Base-by-base conservation (phyloP, 75 land plant genomes). In the Picea sitchensis region DNA sequence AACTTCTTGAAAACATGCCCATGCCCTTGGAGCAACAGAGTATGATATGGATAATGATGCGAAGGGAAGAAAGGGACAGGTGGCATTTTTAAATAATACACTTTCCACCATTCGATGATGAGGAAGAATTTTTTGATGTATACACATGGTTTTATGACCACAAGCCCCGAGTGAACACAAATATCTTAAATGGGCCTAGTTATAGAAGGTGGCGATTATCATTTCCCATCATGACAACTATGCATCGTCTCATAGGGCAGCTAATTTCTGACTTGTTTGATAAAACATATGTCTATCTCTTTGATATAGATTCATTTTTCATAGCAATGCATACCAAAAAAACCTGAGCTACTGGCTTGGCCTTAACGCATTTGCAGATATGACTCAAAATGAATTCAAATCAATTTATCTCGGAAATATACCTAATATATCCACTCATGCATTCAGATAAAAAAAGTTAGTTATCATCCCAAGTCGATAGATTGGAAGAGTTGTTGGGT, bases 11-110 rank as follows among this genome's bases (percentile, higher is more conserved):
- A n/a, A n/a, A n/a, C n/a, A n/a, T n/a, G n/a, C n/a, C n/a, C n/a
- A n/a, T n/a, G n/a, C n/a, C n/a, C n/a, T n/a, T n/a, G n/a, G n/a
- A n/a, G 68, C 81, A 96, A 94, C 93, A 96, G 99, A 94, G 99
- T 20, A 87, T 94, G 11, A 96, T 96, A 96, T 96, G 99, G 99
- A 96, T 96, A 36, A 96, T 96, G 99, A 96, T 96, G 99, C 78
- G 99, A 75, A 91, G 99, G 15, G 99, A 93, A 83, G 93, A 96
- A 80, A 89, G 99, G 61, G 99, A 96, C 77, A 79, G 96, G 38
- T 78, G 99, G 2, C 96, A 96, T 80, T 96, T 96, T 80, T 93
- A 96, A 83, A 86, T 94, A 79, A 96, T 96, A 96, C 84, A 94
- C 0, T 96, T 96, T 84, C 96, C 99, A n/a, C 99, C 99, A 14